Evolutionary conservation across 2,329 filamentous ascomycete genomes (phyloP), one percentile per base, ranked within the genome.

Genomic region (Paraphaeosphaeria minitans): DNA sequence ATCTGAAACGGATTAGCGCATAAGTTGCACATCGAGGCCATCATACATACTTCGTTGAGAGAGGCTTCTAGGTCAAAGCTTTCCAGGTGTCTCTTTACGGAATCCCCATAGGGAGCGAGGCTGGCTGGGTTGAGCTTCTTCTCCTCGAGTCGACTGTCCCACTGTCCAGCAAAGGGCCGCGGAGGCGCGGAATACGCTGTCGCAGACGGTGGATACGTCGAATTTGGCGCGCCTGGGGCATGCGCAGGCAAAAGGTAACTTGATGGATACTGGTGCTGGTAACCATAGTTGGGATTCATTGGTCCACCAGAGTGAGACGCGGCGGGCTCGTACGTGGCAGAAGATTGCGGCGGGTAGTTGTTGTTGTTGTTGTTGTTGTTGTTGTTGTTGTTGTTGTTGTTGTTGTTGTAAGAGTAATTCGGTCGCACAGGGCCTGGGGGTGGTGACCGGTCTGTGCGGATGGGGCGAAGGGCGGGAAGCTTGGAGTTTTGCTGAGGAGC

Each of bases 21-120:
- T 42, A 50, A 9, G 14, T 43, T 27, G 6, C 2, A 27, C 24
- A 7, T 12, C 7, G 12, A 10, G 35, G 35, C 6, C 10, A 22
- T 5, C 8, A 47, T n/a, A 72, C 75, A 54, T 71, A 82, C 80
- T 70, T 83, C 81, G 51, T 80, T 82, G 5, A 84, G 69, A 4
- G 81, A 81, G 27, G 79, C 77, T 62, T 82, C 86, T 27, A 88
- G 73, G 69, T 89, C 87, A 61, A 85, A 88, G 49, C 82, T 81
- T 42, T 89, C 86, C 3, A 89, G 75, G 72, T 89, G 86, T 41
- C 86, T 81, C 70, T 89, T 89, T n/a, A 88, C 83, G 12, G 77
- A 81, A 50, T 82, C 78, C 29, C 80, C 80, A 60, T 77, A 78
- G 2, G 73, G 67, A 12, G 72, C 74, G 14, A 75, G 63, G 45